Evolutionary conservation across 805 yeast species (phyloP).

Genomic region (Candida endomychidarum): DNA sequence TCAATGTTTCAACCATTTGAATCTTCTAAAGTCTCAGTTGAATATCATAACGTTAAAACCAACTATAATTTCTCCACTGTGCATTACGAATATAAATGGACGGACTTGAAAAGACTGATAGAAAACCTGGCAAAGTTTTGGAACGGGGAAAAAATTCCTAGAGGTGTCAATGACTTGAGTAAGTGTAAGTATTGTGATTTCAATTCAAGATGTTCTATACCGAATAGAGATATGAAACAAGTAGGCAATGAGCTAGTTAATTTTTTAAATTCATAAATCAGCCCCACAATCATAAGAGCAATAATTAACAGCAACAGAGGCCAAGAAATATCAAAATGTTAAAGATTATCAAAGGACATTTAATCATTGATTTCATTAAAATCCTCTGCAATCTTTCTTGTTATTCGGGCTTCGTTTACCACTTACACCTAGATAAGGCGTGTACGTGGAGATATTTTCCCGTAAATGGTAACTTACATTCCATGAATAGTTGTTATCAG

Average conservation of each 20-base stretch:
- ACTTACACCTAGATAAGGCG: slow-evolving; percentile 32
- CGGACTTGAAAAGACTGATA: slow-evolving; percentile 28
- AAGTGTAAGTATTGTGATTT: slow-evolving; percentile 60
- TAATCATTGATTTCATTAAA: slow-evolving; percentile 12
- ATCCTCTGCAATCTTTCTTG: slow-evolving; percentile 30
- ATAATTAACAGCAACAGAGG: too few relatives aligned
- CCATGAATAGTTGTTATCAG: neutral
- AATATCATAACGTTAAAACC: slow-evolving; percentile 45
- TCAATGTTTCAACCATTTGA: slow-evolving; percentile 33
- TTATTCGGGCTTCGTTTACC: slow-evolving; percentile 45
- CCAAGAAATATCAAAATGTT: too few relatives aligned
- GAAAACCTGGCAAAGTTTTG: slow-evolving; percentile 47
- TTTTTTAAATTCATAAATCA: slow-evolving; percentile 9
- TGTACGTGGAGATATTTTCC: slow-evolving; percentile 37
- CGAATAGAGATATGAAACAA: slow-evolving; percentile 17
- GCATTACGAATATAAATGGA: slow-evolving; percentile 36
- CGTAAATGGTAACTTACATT: slow-evolving; percentile 3
- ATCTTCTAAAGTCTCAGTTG: slow-evolving; percentile 48
- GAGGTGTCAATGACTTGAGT: slow-evolving; percentile 36
- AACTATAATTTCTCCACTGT: slow-evolving; percentile 37
- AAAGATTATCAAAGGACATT: slow-evolving; percentile 27
- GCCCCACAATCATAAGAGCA: too few relatives aligned
- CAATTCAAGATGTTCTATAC: slow-evolving; percentile 25
- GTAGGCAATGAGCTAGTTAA: slow-evolving; percentile 11
- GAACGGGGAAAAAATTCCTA: slow-evolving; percentile 57